Evolutionary conservation across 768 basidiomycete genomes (phyloP).

Genomic region (Tricholoma terreum): DNA sequence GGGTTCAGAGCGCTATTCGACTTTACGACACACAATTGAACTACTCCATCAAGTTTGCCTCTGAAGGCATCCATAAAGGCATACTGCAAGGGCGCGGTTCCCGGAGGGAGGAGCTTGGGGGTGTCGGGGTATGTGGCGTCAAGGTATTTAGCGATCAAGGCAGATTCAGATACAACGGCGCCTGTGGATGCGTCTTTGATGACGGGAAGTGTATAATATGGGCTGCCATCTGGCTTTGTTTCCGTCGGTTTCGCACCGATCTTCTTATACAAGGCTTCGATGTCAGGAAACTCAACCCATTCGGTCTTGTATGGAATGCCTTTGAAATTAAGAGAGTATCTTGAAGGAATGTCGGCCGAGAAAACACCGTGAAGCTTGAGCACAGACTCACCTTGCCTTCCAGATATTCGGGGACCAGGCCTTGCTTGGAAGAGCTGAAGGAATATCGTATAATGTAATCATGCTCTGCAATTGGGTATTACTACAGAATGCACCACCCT

Average conservation of each 20-base stretch:
- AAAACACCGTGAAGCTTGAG: not conserved
- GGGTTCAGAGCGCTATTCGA: slow-evolving; percentile 8
- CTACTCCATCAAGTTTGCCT: not conserved
- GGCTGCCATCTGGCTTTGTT: slow-evolving; percentile 10
- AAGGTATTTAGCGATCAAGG: slow-evolving; percentile 15
- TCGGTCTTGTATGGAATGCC: slow-evolving; percentile 32
- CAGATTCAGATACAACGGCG: slow-evolving; percentile 12
- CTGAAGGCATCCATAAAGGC: slow-evolving; percentile 3
- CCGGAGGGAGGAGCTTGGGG: slow-evolving; percentile 12
- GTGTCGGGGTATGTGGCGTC: slow-evolving; percentile 16
- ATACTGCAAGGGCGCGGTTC: slow-evolving; percentile 9
- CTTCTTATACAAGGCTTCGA: slow-evolving; percentile 28
- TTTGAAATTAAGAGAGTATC: slow-evolving; percentile 19
- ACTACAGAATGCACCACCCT: no score
- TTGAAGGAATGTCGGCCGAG: not conserved
- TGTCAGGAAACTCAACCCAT: slow-evolving; percentile 43
- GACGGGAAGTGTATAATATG: slow-evolving; percentile 13
- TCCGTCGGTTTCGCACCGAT: slow-evolving; percentile 30
- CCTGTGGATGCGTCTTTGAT: slow-evolving; percentile 12
- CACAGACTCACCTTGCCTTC: slow-evolving; percentile 36
- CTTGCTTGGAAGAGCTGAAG: slow-evolving; percentile 23
- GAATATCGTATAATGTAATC: slow-evolving; percentile 45
- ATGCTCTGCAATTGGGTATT: no score
- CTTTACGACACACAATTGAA: not conserved
- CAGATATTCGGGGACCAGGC: slow-evolving; percentile 46